Conservation (phyloP, 176 grass and related monocot species). For the Sorghum bicolor region Sorghum_bicolor_NCBIv3 NC_012872.2:949001-949500, state of each 20-base stretch:
- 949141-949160: constrained; percentile 91
- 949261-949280: constrained; percentile 80
- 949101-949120: constrained; percentile 89
- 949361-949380: constrained; percentile 89
- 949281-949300: constrained; percentile 85
- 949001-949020: constrained; percentile 71
- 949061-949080: constrained; percentile 76
- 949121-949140: constrained; percentile 93
- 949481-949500: constrained; percentile 80
- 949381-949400: constrained; percentile 28
- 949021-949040: constrained; percentile 64
- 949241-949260: constrained; percentile 94
- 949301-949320: constrained; percentile 79
- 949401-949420: constrained; percentile 50
- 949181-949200: constrained; percentile 90
- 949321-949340: constrained; percentile 98
- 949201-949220: constrained; percentile 64
- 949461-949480: constrained; percentile 94
- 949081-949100: constrained; percentile 89
- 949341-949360: constrained; percentile 82
- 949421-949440: constrained; percentile 84
- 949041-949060: constrained; percentile 82
- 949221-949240: constrained; percentile 84
- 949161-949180: constrained; percentile 91
- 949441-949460: constrained; percentile 98